Evolutionary conservation across 2,329 filamentous ascomycete genomes (phyloP).

Genomic region (Myriosclerotinia duriaeana): DNA sequence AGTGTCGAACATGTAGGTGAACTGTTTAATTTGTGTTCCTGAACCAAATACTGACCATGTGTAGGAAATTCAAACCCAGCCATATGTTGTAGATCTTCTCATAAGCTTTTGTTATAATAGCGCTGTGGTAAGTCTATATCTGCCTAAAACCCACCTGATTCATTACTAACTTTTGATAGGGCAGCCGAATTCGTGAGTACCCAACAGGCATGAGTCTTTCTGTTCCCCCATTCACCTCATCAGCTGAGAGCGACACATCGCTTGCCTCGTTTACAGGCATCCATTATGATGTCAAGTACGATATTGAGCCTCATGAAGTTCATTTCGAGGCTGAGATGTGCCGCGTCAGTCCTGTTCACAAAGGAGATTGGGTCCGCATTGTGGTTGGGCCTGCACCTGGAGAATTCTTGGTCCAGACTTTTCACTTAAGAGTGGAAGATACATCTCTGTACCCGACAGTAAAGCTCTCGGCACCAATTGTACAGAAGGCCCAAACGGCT

Average conservation of each 20-base stretch:
- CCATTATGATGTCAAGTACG: slow-evolving; percentile 30
- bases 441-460: slow-evolving; percentile 34
- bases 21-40: background rate
- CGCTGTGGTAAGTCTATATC: slow-evolving; percentile 33
- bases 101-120: slow-evolving; percentile 74
- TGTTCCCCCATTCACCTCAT: slow-evolving; percentile 32
- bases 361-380: slow-evolving; percentile 38
- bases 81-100: slow-evolving; percentile 80
- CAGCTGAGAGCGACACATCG: background rate
- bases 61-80: slow-evolving; percentile 70
- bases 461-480: slow-evolving; percentile 30
- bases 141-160: background rate
- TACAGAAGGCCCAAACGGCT: background rate
- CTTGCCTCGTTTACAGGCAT: background rate
- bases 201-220: slow-evolving; percentile 40
- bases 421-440: slow-evolving; percentile 37
- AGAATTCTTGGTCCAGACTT: background rate
- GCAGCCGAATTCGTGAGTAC: slow-evolving; percentile 37
- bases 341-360: slow-evolving; percentile 28
- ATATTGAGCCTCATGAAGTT: slow-evolving; percentile 29
- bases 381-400: slow-evolving; percentile 15
- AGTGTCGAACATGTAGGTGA: slow-evolving; percentile 65
- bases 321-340: slow-evolving; percentile 27
- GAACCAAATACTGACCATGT: background rate
- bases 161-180: slow-evolving; percentile 20